Evolutionary conservation across 2,329 filamentous ascomycete genomes (phyloP), one percentile per base, ranked within the genome.

Genomic region (Apiospora malaysiana): DNA sequence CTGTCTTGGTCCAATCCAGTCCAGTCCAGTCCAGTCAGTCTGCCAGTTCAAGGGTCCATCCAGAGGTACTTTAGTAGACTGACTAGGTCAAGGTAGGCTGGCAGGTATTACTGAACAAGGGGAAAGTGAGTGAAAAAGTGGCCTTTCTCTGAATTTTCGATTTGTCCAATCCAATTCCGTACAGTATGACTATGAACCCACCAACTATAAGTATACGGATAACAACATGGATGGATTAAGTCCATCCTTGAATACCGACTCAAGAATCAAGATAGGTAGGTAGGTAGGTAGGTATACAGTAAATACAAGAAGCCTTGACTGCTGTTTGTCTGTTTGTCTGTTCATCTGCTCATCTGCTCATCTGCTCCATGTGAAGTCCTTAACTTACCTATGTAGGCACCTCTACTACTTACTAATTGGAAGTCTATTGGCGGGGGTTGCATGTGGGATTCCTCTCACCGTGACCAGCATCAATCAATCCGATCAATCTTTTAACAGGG

Each of bases 1-100:
- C 27, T 16, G 37, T 10, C 16, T 14, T 23, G 25, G 47, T 51
- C 23, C 47, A 51, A 23, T 27, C n/a, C 47, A 51, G 47, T 32
- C 32, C 32, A 32, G 32, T 32, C 32, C 32, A 32, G 32, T 32
- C 32, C 32, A 32, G 32, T 14, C 42, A 45, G 42, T 45, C 42
- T 45, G 51, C 27, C 51, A 59, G 51, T 59, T 59, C 27, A 59
- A 59, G 51, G 51, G 51, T 59, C 51, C 51, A 59, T 59, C 51
- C n/a, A n/a, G n/a, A 37, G 21, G 27, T 10, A 59, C n/a, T n/a
- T n/a, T n/a, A n/a, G n/a, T n/a, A n/a, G n/a, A n/a, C n/a, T n/a
- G 51, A n/a, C 51, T 59, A 59, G 51, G 32, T 32, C 32, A 32
- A 32, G 32, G 32, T 32, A 32, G 32, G 51, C 37, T 59, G n/a